Evolutionary conservation across 106 monocot genomes (phyloP).

Genomic region (Cymbidium sinense): DNA sequence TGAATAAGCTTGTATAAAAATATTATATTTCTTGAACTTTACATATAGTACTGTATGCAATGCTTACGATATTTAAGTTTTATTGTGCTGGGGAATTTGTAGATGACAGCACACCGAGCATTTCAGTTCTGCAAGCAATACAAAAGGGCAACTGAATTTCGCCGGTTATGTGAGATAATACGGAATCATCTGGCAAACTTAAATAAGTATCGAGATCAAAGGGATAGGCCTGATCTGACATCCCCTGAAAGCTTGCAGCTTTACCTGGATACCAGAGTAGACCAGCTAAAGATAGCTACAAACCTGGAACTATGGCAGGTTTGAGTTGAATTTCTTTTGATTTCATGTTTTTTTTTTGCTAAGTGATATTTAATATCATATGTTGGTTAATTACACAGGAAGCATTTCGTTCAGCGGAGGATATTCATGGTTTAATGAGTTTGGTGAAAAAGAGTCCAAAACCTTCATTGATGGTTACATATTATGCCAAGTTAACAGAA

Average conservation of each 20-base stretch:
- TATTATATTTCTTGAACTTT: too few relatives aligned
- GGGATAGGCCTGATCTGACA: conserved; percentile 86
- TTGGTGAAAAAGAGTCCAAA: conserved; percentile 93
- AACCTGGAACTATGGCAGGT: conserved; percentile 97
- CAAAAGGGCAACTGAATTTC: conserved; percentile 93
- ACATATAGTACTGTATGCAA: neutral
- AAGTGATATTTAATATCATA: neutral
- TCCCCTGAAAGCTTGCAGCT: conserved; percentile 92
- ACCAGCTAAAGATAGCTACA: conserved; percentile 93
- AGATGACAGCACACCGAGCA: conserved; percentile 96
- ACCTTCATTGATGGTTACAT: conserved; percentile 82
- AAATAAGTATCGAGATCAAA: conserved; percentile 93
- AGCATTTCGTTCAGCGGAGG: conserved; percentile 93
- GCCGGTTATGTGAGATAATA: conserved; percentile 92
- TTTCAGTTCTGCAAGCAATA: conserved; percentile 98
- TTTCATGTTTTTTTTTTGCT: conserved; percentile 5
- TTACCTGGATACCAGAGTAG: conserved; percentile 86
- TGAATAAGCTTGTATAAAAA: too few relatives aligned
- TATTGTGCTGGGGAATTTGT: neutral
- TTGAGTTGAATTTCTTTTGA: neutral
- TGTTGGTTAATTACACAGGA: conserved; percentile 42
- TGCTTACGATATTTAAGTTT: neutral
- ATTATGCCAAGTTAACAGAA: conserved; percentile 88
- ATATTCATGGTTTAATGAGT: conserved; percentile 91
- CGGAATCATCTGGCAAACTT: conserved; percentile 89